Base-by-base conservation (phyloP, 2,329 filamentous ascomycete species). In the Biscogniauxia marginata region DNA sequence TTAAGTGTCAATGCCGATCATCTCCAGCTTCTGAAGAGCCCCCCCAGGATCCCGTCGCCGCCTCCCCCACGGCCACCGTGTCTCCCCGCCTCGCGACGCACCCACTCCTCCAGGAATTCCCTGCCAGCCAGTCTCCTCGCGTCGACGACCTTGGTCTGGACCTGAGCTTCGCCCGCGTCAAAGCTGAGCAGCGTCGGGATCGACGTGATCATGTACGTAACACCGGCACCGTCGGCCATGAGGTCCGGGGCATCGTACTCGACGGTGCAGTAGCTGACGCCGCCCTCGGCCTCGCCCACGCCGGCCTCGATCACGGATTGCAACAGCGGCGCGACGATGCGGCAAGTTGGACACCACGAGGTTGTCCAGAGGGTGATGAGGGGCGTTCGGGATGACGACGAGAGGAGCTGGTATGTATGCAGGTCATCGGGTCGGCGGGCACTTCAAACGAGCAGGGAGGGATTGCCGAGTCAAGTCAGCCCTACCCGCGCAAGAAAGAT, bases 301-400 rank as follows among this genome's bases (percentile, higher is more conserved):
- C 80, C 79, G 3, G 74, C 73, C 63, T 77, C 74, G 47, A 86
- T 68, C 25, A 85, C 74, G 9, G 75, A 72, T 11, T 67, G 67
- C 5, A 86, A 51, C 9, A 84, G 68, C 3, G 83, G 83, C 4
- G 73, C 71, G 21, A 85, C 75, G 25, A 70, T 67, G 47, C 74
- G 75, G 69, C 84, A 86, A 16, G 81, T 80, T 4, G 77, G 70
- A 67, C 84, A 86, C 73, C 78, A 85, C 7, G 80, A 81, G 0
- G 83, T 77, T 0, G 82, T 84, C 84, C 83, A 87, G 44, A 86
- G 72, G 1, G 83, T 85, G 54, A 86, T 66, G n/a, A 86, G 77
- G 2, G 84, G 83, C 2, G 71, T 77, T 46, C 79, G 75, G 5
- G 81, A 74, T 5, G 81, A 81, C 2, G 79, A 77, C 2, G 80